phyloP scores from a whole-genome alignment of 2,329 filamentous ascomycete species.

The Blastomyces gilchristii region DNA sequence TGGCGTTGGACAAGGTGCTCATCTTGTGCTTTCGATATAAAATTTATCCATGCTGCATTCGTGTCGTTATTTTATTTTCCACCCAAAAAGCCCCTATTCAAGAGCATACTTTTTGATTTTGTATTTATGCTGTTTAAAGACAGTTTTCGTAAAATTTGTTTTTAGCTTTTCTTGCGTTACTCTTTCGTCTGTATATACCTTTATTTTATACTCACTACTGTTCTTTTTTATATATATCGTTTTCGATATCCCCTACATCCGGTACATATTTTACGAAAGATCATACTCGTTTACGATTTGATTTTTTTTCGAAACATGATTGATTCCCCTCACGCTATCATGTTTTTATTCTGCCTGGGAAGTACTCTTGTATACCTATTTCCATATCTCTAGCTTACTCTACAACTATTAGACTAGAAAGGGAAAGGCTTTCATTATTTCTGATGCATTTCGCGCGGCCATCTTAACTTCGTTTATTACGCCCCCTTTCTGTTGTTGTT shows the following conservation, averaged over 20 bases:
- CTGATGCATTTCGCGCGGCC: slow-evolving; percentile 15
- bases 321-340: background rate
- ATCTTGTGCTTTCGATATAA: slow-evolving; percentile 56
- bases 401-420: background rate
- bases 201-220: background rate
- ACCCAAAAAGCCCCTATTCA: background rate
- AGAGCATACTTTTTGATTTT: slow-evolving; percentile 15
- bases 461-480: slow-evolving; percentile 17
- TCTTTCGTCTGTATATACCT: slow-evolving; percentile 1
- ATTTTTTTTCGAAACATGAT: background rate
- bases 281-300: background rate
- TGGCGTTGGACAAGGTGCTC: slow-evolving; percentile 34
- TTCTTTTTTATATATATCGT: background rate
- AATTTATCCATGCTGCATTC: background rate
- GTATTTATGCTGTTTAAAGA: slow-evolving; percentile 16
- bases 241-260: slow-evolving; percentile 7
- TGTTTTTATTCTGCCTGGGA: background rate
- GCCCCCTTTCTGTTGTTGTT: background rate
- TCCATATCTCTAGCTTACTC: background rate
- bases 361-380: background rate
- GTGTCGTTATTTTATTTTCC: background rate
- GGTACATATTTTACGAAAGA: background rate
- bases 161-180: background rate
- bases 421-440: background rate
- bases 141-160: background rate